A percentile compares a stretch with the other conserved stretches of the same genome.
These are phyloP conservation scores for Pascua guehoae DNA, from an alignment of 1,284 basidiomycete genomes.

Conservation along the genomic window DNA sequence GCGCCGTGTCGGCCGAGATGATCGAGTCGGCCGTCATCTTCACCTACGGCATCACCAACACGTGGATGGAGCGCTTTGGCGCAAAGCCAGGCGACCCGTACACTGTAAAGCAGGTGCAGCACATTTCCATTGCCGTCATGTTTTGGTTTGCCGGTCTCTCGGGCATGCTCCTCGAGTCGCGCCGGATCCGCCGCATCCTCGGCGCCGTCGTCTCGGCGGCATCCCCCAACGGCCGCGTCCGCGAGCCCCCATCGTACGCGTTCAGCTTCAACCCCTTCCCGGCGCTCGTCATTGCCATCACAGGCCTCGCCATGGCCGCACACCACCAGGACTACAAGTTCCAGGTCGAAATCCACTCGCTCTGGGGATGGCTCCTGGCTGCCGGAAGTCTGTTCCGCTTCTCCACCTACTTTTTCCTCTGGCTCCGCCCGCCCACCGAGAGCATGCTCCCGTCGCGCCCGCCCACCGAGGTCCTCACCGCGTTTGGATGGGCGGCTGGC, in stretches of 20 bases:
- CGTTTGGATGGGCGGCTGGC: slow-evolving; percentile 79
- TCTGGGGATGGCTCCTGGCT: slow-evolving; percentile 91
- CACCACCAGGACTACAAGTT: slow-evolving; percentile 76
- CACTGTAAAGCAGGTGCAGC: slow-evolving; percentile 89
- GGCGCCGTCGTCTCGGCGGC: slow-evolving; percentile 20
- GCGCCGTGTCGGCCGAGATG: slow-evolving; percentile 71
- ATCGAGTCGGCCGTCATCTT: slow-evolving; percentile 85
- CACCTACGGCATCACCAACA: slow-evolving; percentile 83
- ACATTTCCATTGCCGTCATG: slow-evolving; percentile 81
- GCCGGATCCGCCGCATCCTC: slow-evolving; percentile 57
- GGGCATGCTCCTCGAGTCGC: slow-evolving; percentile 86
- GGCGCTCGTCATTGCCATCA: slow-evolving; percentile 86
- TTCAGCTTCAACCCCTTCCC: slow-evolving; percentile 92
- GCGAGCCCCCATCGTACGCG: slow-evolving; percentile 67
- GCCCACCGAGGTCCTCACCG: slow-evolving; percentile 84
- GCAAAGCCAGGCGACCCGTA: slow-evolving; percentile 75
- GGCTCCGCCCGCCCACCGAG: slow-evolving; percentile 60
- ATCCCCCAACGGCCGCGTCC: slow-evolving; percentile 33
- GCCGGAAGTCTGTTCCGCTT: slow-evolving; percentile 59
- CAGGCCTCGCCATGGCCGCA: slow-evolving; percentile 92
- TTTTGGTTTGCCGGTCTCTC: slow-evolving; percentile 91
- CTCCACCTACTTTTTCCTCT: slow-evolving; percentile 88
- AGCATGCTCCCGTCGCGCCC: slow-evolving; percentile 85
- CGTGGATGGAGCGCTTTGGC: slow-evolving; percentile 95
- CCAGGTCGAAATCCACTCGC: slow-evolving; percentile 76